These are phyloP conservation scores for Saccharomyces mikatae DNA, from an alignment of 805 yeast genomes.

Conservation along the genomic window DNA sequence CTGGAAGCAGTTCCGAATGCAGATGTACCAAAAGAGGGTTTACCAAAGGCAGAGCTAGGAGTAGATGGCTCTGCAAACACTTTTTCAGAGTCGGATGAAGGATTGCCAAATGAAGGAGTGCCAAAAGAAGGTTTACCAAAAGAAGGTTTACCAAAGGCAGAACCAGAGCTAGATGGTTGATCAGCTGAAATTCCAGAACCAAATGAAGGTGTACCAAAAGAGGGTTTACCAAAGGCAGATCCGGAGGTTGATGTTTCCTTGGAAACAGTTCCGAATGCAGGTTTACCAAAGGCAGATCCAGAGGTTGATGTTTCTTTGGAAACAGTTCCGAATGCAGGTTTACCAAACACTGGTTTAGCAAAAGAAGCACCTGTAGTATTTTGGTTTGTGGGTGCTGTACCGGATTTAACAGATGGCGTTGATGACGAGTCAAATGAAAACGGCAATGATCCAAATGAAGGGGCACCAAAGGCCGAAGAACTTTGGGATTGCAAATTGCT, in stretches of 20 bases:
- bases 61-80: neutral
- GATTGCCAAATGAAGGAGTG: constrained; percentile 7
- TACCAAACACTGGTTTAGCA: constrained; percentile 15
- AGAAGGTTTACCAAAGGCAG: constrained; percentile 20
- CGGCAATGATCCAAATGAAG: constrained; percentile 21
- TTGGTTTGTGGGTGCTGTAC: constrained; percentile 8
- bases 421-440: neutral
- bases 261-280: constrained; percentile 16
- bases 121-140: constrained; percentile 16
- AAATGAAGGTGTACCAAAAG: constrained; percentile 18
- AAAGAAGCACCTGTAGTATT: constrained; percentile 4
- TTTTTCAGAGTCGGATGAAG: neutral
- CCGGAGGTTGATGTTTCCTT: constrained; percentile 9
- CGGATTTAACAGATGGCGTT: neutral
- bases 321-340: constrained; percentile 15
- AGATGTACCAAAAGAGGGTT: constrained; percentile 22
- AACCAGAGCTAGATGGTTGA: neutral
- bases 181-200: constrained; percentile 3
- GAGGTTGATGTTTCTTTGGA: constrained; percentile 10
- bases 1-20: neutral
- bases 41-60: constrained; percentile 13
- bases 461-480: constrained; percentile 6
- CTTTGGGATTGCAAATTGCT: neutral
- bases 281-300: constrained; percentile 7
- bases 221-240: constrained; percentile 17